Percentiles rank a stretch among this genome's conserved stretches.
phyloP scores from a whole-genome alignment of 2,329 filamentous ascomycete species.

The Neopestalotiopsis sp. region DNA sequence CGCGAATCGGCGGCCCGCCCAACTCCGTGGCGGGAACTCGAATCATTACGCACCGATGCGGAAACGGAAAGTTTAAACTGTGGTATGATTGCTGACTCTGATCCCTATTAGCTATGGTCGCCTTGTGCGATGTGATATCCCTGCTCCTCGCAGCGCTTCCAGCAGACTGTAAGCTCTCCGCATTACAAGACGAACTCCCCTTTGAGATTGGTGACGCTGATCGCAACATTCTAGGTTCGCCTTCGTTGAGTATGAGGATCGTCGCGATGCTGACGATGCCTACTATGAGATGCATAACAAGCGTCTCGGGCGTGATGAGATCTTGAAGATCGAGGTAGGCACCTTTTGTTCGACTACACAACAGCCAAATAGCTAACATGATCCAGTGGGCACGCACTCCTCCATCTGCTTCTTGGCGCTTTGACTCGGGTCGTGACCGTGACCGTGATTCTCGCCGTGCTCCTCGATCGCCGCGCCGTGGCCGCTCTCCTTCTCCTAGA shows the following conservation, averaged over 20 bases:
- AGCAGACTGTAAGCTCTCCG: slow-evolving; percentile 83
- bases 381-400: slow-evolving; percentile 96
- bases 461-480: slow-evolving; percentile 67
- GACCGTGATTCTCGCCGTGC: slow-evolving; percentile 57
- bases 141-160: slow-evolving; percentile 89
- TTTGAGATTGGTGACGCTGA: slow-evolving; percentile 19
- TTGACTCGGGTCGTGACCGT: slow-evolving; percentile 87
- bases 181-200: slow-evolving; percentile 1
- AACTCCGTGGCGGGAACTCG: slow-evolving; percentile 36
- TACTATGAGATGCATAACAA: slow-evolving; percentile 99
- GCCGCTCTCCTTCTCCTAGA: slow-evolving; percentile 80
- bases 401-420: slow-evolving; percentile 97
- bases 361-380: slow-evolving; percentile 19
- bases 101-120: slow-evolving; percentile 79
- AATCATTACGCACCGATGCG: slow-evolving; percentile 37
- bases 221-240: slow-evolving; percentile 69
- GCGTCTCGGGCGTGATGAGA: slow-evolving; percentile 92
- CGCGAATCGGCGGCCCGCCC: slow-evolving; percentile 42
- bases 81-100: slow-evolving; percentile 48
- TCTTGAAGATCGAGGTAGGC: slow-evolving; percentile 94
- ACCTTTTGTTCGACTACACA: slow-evolving; percentile 21
- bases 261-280: slow-evolving; percentile 96
- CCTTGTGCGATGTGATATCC: slow-evolving; percentile 97
- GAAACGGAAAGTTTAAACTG: slow-evolving; percentile 32
- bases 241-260: slow-evolving; percentile 98